These are phyloP conservation scores for Datura wrightii DNA, from an alignment of 257 asterid genomes.

Conservation along the genomic window DNA sequence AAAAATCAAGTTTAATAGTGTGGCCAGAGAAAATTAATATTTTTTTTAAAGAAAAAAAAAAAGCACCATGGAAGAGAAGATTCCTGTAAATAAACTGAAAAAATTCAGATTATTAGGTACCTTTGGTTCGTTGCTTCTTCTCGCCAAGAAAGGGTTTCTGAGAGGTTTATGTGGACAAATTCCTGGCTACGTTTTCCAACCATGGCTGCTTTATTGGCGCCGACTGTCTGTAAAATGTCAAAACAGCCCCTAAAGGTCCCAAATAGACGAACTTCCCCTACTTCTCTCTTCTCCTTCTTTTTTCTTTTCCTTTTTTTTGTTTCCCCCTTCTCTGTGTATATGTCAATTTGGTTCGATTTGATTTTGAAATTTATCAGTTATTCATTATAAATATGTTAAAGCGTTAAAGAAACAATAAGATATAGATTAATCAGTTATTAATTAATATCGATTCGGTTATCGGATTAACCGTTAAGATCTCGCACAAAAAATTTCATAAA, in stretches of 20 bases:
- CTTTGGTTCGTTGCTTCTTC: not conserved
- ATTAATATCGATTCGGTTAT: too few species aligned
- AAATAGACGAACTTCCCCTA: not conserved
- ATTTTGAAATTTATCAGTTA: too few species aligned
- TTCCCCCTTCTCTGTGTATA: too few species aligned
- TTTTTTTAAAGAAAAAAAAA: not conserved
- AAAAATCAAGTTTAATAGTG: not conserved
- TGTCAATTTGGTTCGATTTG: too few species aligned
- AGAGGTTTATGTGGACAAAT: constrained; percentile 23
- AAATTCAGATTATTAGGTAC: not conserved
- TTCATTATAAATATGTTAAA: too few species aligned
- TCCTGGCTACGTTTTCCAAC: not conserved
- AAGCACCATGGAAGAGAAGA: not conserved
- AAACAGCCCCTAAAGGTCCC: not conserved
- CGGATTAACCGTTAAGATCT: too few species aligned
- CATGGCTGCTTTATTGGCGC: not conserved
- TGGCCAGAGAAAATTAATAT: not conserved
- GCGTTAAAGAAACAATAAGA: too few species aligned
- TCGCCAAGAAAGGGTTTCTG: not conserved
- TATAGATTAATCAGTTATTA: too few species aligned
- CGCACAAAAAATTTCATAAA: too few species aligned
- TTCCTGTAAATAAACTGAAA: not conserved
- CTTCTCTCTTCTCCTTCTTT: not conserved
- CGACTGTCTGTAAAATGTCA: not conserved
- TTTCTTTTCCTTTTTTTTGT: not conserved